Evolutionary conservation across 78 protist genomes (phyloP).

Genomic region (Dictyostelium capitatum): DNA sequence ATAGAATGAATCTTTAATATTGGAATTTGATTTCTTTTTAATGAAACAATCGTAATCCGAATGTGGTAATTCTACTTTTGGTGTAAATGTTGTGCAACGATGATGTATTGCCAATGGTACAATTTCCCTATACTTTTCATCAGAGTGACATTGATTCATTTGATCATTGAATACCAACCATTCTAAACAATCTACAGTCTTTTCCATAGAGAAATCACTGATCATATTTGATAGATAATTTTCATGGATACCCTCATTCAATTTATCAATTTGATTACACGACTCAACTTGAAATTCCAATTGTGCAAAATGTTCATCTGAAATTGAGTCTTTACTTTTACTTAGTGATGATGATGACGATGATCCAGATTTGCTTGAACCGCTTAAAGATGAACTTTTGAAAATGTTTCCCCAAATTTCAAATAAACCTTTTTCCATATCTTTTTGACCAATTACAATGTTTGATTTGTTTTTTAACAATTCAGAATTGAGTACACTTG

Average conservation of each 20-base stretch:
- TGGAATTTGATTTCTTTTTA: neutral
- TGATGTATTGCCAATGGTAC: constrained; percentile 70
- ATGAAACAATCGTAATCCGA: constrained; percentile 13
- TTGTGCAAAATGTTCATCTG: neutral
- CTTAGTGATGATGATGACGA: too few relatives aligned
- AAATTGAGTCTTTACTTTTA: neutral
- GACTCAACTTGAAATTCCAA: neutral
- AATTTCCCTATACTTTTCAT: constrained; percentile 29
- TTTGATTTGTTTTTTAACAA: constrained; percentile 34
- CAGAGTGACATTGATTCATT: neutral
- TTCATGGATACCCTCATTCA: constrained; percentile 58
- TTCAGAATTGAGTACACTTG: neutral
- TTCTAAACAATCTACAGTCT: constrained; percentile 49
- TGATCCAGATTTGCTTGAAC: neutral
- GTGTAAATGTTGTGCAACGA: constrained; percentile 29
- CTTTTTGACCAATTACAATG: constrained; percentile 60
- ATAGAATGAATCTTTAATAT: constrained; percentile 40
- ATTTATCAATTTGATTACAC: constrained; percentile 38
- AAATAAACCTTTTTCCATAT: constrained; percentile 64
- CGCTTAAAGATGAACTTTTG: neutral
- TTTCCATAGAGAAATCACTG: constrained; percentile 22
- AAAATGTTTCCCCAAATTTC: constrained; percentile 53
- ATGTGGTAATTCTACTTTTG: constrained; percentile 43
- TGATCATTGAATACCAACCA: constrained; percentile 56
- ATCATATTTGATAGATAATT: constrained; percentile 40